Evolutionary conservation across 257 asterid genomes (phyloP).

Genomic region (Solanum stenotomum): DNA sequence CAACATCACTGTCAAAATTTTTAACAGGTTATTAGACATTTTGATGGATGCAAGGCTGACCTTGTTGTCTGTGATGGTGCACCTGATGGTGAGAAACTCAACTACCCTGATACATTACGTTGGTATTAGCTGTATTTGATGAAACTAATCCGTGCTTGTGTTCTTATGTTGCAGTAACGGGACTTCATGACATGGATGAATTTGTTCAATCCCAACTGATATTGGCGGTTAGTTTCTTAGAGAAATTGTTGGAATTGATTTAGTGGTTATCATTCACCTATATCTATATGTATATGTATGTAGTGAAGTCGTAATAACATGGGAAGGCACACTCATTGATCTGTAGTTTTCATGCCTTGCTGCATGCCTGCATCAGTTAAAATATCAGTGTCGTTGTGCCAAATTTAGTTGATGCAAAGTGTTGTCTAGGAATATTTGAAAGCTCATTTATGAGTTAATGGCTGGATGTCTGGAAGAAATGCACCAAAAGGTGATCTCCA

Average conservation of each 20-base stretch:
- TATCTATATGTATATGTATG: neutral
- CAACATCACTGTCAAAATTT: neutral
- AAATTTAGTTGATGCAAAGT: neutral
- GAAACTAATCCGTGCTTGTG: neutral
- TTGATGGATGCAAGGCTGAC: conserved; percentile 99
- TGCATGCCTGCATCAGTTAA: neutral
- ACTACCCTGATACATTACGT: neutral
- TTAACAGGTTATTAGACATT: conserved; percentile 85
- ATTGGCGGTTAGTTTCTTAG: conserved; percentile 60
- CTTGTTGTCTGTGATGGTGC: conserved; percentile 99
- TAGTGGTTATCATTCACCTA: neutral
- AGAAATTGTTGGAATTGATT: neutral
- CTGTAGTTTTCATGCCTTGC: neutral
- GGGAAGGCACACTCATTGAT: neutral
- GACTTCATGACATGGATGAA: conserved; percentile 99
- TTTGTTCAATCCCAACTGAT: conserved; percentile 97
- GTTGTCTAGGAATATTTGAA: neutral
- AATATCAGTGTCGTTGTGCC: neutral
- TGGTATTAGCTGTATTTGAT: neutral
- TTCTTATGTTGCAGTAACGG: conserved; percentile 58
- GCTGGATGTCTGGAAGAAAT: neutral
- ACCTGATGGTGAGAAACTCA: conserved; percentile 73
- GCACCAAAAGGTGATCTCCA: neutral
- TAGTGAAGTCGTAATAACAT: neutral
- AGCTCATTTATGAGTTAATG: neutral